These are phyloP conservation scores for Scenedesmus sp. DNA, from an alignment of 163 green algal genomes.

Conservation along the genomic window DNA sequence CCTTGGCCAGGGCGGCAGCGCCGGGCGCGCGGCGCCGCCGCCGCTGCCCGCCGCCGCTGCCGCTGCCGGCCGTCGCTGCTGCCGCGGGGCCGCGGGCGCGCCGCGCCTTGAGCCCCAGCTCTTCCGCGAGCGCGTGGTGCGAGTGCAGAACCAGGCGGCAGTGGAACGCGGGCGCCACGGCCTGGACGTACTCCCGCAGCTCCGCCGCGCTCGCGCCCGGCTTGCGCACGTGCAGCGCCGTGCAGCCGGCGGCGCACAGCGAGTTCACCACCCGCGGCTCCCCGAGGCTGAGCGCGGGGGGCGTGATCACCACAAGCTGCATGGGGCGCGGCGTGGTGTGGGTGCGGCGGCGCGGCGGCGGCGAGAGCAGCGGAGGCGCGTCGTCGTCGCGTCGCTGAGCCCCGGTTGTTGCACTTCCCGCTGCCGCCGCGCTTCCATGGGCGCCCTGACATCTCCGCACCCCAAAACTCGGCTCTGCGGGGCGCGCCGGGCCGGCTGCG, in stretches of 20 bases:
- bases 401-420: too few species aligned
- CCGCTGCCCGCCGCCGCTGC: too few species aligned
- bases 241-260: conserved; percentile 37
- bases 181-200: conserved; percentile 33
- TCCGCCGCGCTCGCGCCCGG: background rate
- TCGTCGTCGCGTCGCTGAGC: background rate
- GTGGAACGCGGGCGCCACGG: conserved; percentile 12
- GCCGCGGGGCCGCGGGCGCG: background rate
- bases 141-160: conserved; percentile 41
- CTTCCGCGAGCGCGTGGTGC: conserved; percentile 40
- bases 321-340: background rate
- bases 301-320: conserved; percentile 44
- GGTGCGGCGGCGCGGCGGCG: too few species aligned
- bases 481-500: too few species aligned
- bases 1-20: background rate
- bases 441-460: too few species aligned
- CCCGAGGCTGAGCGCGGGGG: background rate
- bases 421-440: too few species aligned
- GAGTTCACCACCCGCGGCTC: conserved; percentile 7
- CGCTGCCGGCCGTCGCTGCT: too few species aligned
- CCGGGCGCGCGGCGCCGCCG: background rate
- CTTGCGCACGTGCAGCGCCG: conserved; percentile 45
- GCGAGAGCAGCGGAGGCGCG: too few species aligned
- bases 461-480: too few species aligned
- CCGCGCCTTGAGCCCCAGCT: conserved; percentile 41